Evolutionary conservation across 148 eudicot species (phyloP).

Genomic region (Rhododendron ovatum): DNA sequence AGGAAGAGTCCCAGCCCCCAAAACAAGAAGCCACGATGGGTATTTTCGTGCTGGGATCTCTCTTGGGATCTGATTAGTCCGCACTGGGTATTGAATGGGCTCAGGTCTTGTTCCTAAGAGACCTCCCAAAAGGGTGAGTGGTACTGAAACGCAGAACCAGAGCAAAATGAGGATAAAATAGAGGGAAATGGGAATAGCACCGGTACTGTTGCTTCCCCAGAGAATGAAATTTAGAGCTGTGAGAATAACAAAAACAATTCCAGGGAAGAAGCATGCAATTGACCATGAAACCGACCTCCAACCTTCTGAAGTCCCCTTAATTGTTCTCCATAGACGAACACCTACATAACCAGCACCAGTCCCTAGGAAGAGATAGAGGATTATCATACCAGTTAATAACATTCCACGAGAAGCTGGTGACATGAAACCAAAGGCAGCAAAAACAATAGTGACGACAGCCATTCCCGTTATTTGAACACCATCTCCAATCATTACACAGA

Average conservation of each 20-base stretch:
- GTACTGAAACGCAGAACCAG: slow-evolving; percentile 67
- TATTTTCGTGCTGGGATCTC: slow-evolving; percentile 58
- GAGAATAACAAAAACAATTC: slow-evolving; percentile 45
- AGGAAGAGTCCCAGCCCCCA: slow-evolving; percentile 70
- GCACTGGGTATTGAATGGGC: slow-evolving; percentile 44
- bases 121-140: slow-evolving; percentile 62
- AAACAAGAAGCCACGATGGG: slow-evolving; percentile 61
- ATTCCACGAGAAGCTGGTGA: slow-evolving; percentile 66
- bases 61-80: slow-evolving; percentile 57
- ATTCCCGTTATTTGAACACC: slow-evolving; percentile 59
- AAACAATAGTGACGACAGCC: slow-evolving; percentile 56
- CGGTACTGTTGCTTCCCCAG: slow-evolving; percentile 64
- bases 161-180: slow-evolving; percentile 47
- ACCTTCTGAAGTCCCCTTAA: slow-evolving; percentile 48
- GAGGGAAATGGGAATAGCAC: slow-evolving; percentile 55
- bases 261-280: slow-evolving; percentile 61
- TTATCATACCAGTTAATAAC: slow-evolving; percentile 55
- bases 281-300: slow-evolving; percentile 67
- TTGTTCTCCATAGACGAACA: slow-evolving; percentile 51
- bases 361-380: slow-evolving; percentile 51
- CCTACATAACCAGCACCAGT: slow-evolving; percentile 53
- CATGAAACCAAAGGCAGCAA: slow-evolving; percentile 66
- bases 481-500: slow-evolving; percentile 69
- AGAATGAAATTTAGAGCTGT: slow-evolving; percentile 49
- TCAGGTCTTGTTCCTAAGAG: slow-evolving; percentile 46